These are phyloP conservation scores for Phytopythium aichiense DNA, from an alignment of 352 stramenopile species.

Conservation along the genomic window DNA sequence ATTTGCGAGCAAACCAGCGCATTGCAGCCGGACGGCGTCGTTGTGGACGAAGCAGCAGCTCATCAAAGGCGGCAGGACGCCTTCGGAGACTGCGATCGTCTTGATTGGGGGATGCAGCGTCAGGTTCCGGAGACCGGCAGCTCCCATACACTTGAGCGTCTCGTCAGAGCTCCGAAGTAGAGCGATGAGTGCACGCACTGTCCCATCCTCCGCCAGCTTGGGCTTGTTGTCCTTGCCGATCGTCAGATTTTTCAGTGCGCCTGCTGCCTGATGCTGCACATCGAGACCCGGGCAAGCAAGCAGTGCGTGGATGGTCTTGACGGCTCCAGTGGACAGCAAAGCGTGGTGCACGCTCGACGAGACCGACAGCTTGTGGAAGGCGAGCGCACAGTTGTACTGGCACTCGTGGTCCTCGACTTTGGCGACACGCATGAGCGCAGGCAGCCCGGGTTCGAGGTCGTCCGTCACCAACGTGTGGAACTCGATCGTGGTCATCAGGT, in stretches of 20 bases:
- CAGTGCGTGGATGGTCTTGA: slow-evolving; percentile 67
- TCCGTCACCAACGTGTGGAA: slow-evolving; percentile 83
- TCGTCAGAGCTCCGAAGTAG: slow-evolving; percentile 75
- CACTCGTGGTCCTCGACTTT: slow-evolving; percentile 90
- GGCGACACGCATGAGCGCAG: slow-evolving; percentile 81
- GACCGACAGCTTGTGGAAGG: slow-evolving; percentile 86
- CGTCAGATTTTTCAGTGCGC: slow-evolving; percentile 90
- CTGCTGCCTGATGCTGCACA: slow-evolving; percentile 86
- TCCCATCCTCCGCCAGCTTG: slow-evolving; percentile 77
- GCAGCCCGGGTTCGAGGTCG: slow-evolving; percentile 63
- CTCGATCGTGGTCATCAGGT: slow-evolving; percentile 82
- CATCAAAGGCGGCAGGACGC: slow-evolving; percentile 60
- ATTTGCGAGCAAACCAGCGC: slow-evolving; percentile 85
- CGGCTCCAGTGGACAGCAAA: slow-evolving; percentile 54
- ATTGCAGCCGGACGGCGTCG: slow-evolving; percentile 88
- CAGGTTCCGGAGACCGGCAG: slow-evolving; percentile 86
- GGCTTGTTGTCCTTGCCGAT: slow-evolving; percentile 90
- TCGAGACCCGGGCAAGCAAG: slow-evolving; percentile 68
- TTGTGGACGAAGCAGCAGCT: slow-evolving; percentile 49
- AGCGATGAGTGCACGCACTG: slow-evolving; percentile 77
- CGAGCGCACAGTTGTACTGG: slow-evolving; percentile 86
- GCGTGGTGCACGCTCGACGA: slow-evolving; percentile 67
- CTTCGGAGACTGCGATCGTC: slow-evolving; percentile 62
- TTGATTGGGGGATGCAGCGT: slow-evolving; percentile 74
- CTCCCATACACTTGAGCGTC: slow-evolving; percentile 83